Conservation (phyloP, 1,284 basidiomycete species). For the Tylopilus sp. region DNA sequence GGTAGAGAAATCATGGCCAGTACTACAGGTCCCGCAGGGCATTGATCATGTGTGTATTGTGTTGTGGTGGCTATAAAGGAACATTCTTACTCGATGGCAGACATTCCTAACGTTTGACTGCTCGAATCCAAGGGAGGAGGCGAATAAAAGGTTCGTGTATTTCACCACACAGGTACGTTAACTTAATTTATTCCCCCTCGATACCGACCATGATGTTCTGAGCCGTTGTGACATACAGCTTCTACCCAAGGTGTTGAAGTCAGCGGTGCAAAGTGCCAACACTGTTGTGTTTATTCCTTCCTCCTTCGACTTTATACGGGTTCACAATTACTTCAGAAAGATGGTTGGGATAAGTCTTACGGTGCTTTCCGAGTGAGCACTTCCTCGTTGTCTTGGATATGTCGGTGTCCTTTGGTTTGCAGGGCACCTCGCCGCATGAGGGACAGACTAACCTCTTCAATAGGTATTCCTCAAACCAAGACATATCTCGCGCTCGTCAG, state of each 20-base stretch:
- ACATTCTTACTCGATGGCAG: slow-evolving; percentile 36
- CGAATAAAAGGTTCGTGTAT: slow-evolving; percentile 81
- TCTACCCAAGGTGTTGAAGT: slow-evolving; percentile 79
- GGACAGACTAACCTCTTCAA: neutral
- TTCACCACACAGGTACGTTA: slow-evolving; percentile 77
- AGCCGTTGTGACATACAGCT: slow-evolving; percentile 44
- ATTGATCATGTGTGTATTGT: slow-evolving; percentile 61
- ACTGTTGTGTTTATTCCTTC: slow-evolving; percentile 90
- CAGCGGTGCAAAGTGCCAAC: slow-evolving; percentile 86
- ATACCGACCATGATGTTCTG: neutral
- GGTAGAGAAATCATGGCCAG: slow-evolving; percentile 62
- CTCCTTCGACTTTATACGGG: slow-evolving; percentile 94
- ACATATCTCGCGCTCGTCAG: slow-evolving; percentile 90
- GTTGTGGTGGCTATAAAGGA: neutral
- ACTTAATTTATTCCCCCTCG: neutral
- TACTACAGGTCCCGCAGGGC: slow-evolving; percentile 74
- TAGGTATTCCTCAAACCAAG: slow-evolving; percentile 89
- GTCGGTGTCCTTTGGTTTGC: neutral
- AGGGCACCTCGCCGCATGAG: neutral
- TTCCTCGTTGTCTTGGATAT: neutral
- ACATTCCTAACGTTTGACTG: slow-evolving; percentile 76
- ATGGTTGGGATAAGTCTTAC: slow-evolving; percentile 67
- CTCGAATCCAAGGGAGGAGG: slow-evolving; percentile 70
- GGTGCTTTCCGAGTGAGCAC: slow-evolving; percentile 81
- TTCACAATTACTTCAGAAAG: slow-evolving; percentile 85